Percentiles rank a stretch among this genome's conserved stretches.
These are phyloP conservation scores for Diaporthe capsici DNA, from an alignment of 2,329 filamentous ascomycete species.

Conservation along the genomic window DNA sequence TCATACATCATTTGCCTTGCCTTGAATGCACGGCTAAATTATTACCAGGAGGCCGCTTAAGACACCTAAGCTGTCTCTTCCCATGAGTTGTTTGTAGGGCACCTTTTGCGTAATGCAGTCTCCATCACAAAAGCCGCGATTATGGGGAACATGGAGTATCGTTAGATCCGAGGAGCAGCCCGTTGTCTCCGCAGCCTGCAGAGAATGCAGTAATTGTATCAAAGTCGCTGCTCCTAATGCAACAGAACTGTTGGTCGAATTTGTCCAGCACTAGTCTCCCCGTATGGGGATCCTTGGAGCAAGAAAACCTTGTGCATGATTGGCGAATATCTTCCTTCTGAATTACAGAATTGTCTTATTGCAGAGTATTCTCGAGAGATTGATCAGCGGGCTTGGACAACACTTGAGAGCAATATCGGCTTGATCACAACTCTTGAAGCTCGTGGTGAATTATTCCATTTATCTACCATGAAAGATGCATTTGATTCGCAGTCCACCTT, in stretches of 20 bases:
- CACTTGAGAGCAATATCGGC: no score
- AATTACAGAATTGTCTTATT: no score
- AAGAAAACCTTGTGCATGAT: no score
- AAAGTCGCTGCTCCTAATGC: conserved; percentile 18
- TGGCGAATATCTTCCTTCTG: no score
- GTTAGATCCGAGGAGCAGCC: background rate
- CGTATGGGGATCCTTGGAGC: background rate
- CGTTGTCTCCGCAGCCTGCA: conserved; percentile 7
- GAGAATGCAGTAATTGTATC: background rate
- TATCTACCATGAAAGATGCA: background rate
- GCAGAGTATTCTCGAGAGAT: no score
- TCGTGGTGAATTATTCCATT: background rate
- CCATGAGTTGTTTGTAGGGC: no score
- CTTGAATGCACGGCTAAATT: background rate
- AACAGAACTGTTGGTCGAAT: background rate
- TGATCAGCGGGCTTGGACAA: no score
- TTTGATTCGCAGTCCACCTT: background rate
- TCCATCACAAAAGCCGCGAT: background rate
- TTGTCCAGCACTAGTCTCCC: background rate
- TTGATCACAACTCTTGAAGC: no score
- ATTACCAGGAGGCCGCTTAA: no score
- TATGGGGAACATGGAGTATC: background rate
- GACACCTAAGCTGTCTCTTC: background rate
- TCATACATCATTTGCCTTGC: background rate
- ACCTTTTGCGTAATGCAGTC: background rate